Percentiles rank a stretch among this genome's conserved stretches.
Conservation (phyloP, 1,284 basidiomycete genomes). For the Trametes versicolor region DNA sequence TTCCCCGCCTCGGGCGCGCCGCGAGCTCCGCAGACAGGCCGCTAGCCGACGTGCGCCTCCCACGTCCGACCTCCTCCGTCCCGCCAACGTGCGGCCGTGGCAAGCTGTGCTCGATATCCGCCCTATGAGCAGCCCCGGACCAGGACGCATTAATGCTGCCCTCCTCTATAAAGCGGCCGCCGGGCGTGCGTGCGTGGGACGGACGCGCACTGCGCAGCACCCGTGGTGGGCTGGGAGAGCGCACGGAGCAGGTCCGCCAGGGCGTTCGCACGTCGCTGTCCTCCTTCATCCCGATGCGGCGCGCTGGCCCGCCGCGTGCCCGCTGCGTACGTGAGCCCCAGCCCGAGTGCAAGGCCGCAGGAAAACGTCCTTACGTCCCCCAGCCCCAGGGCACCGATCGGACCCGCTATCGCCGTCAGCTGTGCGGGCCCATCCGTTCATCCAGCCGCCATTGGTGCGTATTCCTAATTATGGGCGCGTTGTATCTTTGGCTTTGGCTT, state of each 20-base stretch:
- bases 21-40: neutral
- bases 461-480: too few relatives aligned
- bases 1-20: slow-evolving; percentile 3
- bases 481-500: too few relatives aligned
- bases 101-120: neutral
- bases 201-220: neutral
- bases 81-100: neutral
- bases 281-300: slow-evolving; percentile 6
- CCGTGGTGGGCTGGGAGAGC: slow-evolving; percentile 6
- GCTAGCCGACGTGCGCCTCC: slow-evolving; percentile 4
- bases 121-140: too few relatives aligned
- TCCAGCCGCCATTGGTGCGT: too few relatives aligned
- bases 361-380: too few relatives aligned
- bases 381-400: too few relatives aligned
- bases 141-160: neutral
- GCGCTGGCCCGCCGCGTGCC: neutral
- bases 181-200: slow-evolving; percentile 1
- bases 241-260: neutral
- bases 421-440: too few relatives aligned
- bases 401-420: too few relatives aligned
- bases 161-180: neutral
- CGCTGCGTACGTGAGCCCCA: neutral
- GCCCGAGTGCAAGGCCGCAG: too few relatives aligned
- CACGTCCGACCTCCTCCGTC: slow-evolving; percentile 6
- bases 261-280: slow-evolving; percentile 5